Evolutionary conservation across 495 filamentous ascomycete genomes (phyloP), one percentile per base, ranked within the genome.

Genomic region (Mytilinidion resinicola): DNA sequence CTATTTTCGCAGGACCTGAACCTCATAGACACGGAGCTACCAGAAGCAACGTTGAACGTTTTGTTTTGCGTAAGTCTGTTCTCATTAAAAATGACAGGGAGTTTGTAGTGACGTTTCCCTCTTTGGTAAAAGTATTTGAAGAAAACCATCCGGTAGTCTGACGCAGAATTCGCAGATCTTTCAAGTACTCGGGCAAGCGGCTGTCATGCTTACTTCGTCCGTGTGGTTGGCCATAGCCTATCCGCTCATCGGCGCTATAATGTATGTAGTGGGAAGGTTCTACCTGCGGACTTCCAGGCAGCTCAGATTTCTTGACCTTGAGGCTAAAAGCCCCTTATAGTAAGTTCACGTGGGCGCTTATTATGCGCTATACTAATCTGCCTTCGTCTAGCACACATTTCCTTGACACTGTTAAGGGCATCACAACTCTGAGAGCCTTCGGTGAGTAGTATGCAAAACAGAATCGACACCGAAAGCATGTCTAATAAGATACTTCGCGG

Each of bases 151-250:
- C 25, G 6, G 25, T 30, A 30, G 25, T 30, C 25, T 30, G 25
- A 30, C 25, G 25, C 25, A 30, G 25, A 30, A 30, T 6, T 30
- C 25, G 25, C 8, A 20, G 55, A 11, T 43, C 42, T 50, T 37
- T 58, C 55, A 58, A 51, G 44, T 34, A 12, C 19, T 67, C 10
- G 76, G 61, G 15, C 65, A 51, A 60, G 72, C 61, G 15, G 67
- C 49, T 19, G 66, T 75, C 41, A 71, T 76, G 34, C 62, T 68
- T 33, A 59, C 51, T 50, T 53, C 61, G 61, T 59, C 66, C 30
- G 53, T 67, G 34, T 73, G 62, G 59, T 42, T 74, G 47, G 63
- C 64, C 51, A 57, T 57, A 38, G 34, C 21, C 30, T 57, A 57
- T 38, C 55, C 55, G 15, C 21, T 57, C 34, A 35, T 57, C 33